Percentiles rank a stretch among this genome's conserved stretches.
Evolutionary conservation across 176 grass and related monocot species (phyloP).

Genomic region (Triticum timopheevii): DNA sequence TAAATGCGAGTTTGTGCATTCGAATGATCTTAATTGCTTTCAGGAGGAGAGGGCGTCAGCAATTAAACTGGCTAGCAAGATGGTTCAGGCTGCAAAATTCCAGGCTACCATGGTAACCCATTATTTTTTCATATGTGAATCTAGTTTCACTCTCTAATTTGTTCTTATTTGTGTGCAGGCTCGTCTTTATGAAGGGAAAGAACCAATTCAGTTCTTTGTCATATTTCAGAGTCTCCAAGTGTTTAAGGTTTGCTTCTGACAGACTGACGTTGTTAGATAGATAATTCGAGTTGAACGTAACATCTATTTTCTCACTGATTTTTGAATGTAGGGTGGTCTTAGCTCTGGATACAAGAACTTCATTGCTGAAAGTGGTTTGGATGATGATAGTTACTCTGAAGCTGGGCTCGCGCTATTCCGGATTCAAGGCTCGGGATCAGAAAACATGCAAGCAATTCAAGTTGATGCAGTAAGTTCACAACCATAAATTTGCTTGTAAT

Average conservation of each 20-base stretch:
- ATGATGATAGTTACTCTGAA: constrained; percentile 80
- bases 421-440: constrained; percentile 84
- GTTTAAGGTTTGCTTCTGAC: constrained; percentile 65
- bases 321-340: constrained; percentile 69
- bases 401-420: constrained; percentile 76
- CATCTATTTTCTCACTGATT: background rate
- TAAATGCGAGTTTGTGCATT: constrained; percentile 16
- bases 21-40: constrained; percentile 39
- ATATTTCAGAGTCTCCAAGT: constrained; percentile 94
- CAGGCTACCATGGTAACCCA: constrained; percentile 74
- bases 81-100: constrained; percentile 78
- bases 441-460: constrained; percentile 99
- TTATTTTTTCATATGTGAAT: constrained; percentile 20
- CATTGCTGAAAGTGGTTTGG: constrained; percentile 54
- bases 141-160: constrained; percentile 35
- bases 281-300: background rate
- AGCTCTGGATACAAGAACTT: constrained; percentile 88
- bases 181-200: constrained; percentile 90
- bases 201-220: constrained; percentile 87
- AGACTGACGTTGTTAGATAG: background rate
- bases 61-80: constrained; percentile 71
- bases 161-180: constrained; percentile 38
- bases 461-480: constrained; percentile 66
- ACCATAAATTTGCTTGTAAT: constrained; percentile 6
- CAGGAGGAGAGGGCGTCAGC: constrained; percentile 68